phyloP scores from a whole-genome alignment of 768 basidiomycete species.

The Asterophora lycoperdoides region DNA sequence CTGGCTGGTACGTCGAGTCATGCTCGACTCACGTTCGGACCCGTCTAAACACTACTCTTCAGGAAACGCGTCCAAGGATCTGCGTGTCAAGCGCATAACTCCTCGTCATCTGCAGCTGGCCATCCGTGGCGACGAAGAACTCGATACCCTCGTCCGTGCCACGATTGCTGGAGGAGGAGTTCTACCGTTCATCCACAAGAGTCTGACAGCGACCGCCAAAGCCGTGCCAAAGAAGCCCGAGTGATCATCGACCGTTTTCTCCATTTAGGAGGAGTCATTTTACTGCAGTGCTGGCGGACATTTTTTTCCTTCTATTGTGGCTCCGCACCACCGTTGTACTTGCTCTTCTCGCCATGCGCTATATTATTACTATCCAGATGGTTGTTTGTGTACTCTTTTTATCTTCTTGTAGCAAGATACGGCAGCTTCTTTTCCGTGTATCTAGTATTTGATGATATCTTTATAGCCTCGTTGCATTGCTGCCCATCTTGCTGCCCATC shows the following conservation, averaged over 20 bases:
- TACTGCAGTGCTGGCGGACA: neutral
- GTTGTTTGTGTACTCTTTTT: slow-evolving; percentile 10
- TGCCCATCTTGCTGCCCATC: neutral
- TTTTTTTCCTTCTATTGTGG: slow-evolving; percentile 1
- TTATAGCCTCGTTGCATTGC: slow-evolving; percentile 14
- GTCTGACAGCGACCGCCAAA: slow-evolving; percentile 55
- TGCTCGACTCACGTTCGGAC: neutral
- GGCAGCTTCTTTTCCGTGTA: slow-evolving; percentile 11
- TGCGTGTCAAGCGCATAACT: slow-evolving; percentile 95
- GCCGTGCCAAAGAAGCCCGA: slow-evolving; percentile 45
- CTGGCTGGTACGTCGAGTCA: slow-evolving; percentile 71
- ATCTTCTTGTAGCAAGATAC: slow-evolving; percentile 11
- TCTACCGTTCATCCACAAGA: slow-evolving; percentile 86
- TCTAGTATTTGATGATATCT: slow-evolving; percentile 15
- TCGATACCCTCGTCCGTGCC: slow-evolving; percentile 91
- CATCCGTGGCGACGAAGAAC: slow-evolving; percentile 95
- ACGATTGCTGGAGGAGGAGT: slow-evolving; percentile 93
- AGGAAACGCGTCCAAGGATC: slow-evolving; percentile 97
- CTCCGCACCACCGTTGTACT: slow-evolving; percentile 5
- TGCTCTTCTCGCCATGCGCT: slow-evolving; percentile 1
- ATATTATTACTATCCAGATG: slow-evolving; percentile 6
- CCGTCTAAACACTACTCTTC: neutral
- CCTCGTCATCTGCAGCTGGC: slow-evolving; percentile 94
- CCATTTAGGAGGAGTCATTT: neutral
- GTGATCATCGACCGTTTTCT: neutral